Evolutionary conservation across 2,329 filamentous ascomycete species (phyloP), one percentile per base, ranked within the genome.

Genomic region (Fusarium sp.): DNA sequence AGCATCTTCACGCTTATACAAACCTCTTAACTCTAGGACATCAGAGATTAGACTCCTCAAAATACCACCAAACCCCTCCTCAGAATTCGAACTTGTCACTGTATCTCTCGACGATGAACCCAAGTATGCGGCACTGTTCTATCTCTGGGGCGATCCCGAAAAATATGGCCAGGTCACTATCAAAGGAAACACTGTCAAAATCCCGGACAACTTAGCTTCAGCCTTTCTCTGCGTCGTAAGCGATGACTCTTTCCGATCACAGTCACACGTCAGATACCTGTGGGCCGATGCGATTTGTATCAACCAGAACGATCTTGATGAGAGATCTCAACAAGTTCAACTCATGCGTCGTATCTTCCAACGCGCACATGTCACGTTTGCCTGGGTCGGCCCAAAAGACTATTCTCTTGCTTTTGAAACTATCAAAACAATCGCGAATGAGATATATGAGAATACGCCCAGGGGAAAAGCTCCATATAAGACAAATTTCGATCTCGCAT

Each of bases 51-150:
- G 64, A 24, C 48, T 69, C 8, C 64, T 69, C 17, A 69, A 45
- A 20, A 24, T 49, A 8, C 56, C 56, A 7, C 36, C 52, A 18
- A 26, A 13, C 18, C 17, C 20, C 6, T 63, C 20, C 26, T 55
- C 36, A 12, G 26, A 55, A 18, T 49, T 69, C 22, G 66, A 69
- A 35, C 38, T 56, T 12, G 44, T 64, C 24, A 64, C 31, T 56
- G 51, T 47, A 41, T 63, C 48, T 28, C 41, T 63, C 8, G 48
- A 69, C 6, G 42, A 69, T 39, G 14, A 44, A 22, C 64, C 64
- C 28, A 64, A 39, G 44, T 69, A 63, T 64, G 65, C 42, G 49
- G 57, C 57, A 18, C 24, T 69, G n/a, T 45, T 38, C 33, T 69
- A 69, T 42, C 65, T 63, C 39, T 69, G 36, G 49, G 65, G 66